phyloP scores from a whole-genome alignment of 495 filamentous ascomycete species.

The Daldinia bambusicola region DNA sequence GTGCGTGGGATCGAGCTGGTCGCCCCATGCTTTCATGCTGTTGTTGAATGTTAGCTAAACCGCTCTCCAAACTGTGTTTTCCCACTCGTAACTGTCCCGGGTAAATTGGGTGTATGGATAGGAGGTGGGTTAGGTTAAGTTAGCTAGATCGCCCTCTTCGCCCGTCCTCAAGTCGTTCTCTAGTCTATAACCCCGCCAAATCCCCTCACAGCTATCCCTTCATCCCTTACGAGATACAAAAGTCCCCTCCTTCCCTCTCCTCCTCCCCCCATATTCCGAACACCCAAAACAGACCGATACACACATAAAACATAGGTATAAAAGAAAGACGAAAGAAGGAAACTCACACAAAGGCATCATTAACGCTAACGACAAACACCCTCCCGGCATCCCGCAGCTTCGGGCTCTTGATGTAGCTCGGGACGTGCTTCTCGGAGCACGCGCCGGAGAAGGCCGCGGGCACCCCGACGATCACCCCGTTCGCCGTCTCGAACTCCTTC shows the following conservation, averaged over 20 bases:
- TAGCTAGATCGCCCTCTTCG: not conserved
- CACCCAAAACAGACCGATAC: constrained; percentile 8
- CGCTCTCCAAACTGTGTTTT: not conserved
- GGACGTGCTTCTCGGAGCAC: constrained; percentile 83
- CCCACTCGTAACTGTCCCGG: not conserved
- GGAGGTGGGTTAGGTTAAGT: too few species aligned
- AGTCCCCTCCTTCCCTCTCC: not conserved
- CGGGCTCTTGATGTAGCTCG: constrained; percentile 80
- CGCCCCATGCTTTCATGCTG: constrained; percentile 89
- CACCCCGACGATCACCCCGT: constrained; percentile 86
- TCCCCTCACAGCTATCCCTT: not conserved
- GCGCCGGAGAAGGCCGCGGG: constrained; percentile 88
- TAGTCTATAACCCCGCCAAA: not conserved
- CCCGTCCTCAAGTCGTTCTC: not conserved
- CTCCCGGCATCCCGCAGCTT: constrained; percentile 77
- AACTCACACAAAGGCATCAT: constrained; percentile 95
- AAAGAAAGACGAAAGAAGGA: too few species aligned
- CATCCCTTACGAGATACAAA: not conserved
- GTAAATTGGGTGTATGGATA: not conserved
- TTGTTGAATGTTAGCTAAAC: constrained; percentile 7
- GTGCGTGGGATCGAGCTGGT: constrained; percentile 73
- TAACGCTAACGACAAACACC: constrained; percentile 90
- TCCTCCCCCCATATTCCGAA: not conserved
- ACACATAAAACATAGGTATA: constrained; percentile 1
- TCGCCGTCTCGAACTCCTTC: constrained; percentile 69